These are phyloP conservation scores for Tillandsia fasciculata DNA, from an alignment of 176 grass and related monocot species.

Conservation along the genomic window DNA sequence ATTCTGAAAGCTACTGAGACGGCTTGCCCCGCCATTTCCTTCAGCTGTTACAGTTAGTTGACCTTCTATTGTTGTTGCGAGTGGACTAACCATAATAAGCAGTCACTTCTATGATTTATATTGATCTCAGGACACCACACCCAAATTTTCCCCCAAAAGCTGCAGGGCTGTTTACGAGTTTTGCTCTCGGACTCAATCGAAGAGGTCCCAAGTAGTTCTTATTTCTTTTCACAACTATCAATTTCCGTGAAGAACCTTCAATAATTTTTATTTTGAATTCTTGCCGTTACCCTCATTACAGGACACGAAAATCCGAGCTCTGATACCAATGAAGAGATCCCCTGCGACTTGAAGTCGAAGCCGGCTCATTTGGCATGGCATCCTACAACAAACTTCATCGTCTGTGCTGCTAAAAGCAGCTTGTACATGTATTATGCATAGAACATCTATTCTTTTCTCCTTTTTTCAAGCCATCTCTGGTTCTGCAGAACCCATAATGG, in stretches of 20 bases:
- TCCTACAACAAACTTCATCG: conserved; percentile 17
- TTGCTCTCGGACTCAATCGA: conserved; percentile 12
- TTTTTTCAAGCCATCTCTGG: no score
- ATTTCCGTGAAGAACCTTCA: background rate
- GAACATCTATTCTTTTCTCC: background rate
- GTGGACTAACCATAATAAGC: no score
- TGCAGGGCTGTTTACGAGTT: conserved; percentile 8
- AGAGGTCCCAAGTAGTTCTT: background rate
- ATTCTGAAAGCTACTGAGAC: no score
- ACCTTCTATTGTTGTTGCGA: no score
- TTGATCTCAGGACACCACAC: conserved; percentile 2
- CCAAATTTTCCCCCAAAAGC: background rate
- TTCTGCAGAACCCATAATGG: no score
- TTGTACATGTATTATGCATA: conserved; percentile 18
- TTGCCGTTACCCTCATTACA: background rate
- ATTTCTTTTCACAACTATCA: background rate
- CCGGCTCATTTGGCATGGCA: conserved; percentile 21
- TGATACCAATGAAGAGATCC: background rate
- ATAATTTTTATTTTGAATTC: background rate
- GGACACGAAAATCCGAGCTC: conserved; percentile 14
- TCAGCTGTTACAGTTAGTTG: background rate
- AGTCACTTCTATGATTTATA: background rate
- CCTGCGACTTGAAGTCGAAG: conserved; percentile 13
- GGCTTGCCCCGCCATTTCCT: no score
- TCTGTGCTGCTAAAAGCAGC: conserved; percentile 17